These are phyloP conservation scores for Blastocystis sp. DNA, from an alignment of 352 stramenopile species.

Conservation along the genomic window DNA sequence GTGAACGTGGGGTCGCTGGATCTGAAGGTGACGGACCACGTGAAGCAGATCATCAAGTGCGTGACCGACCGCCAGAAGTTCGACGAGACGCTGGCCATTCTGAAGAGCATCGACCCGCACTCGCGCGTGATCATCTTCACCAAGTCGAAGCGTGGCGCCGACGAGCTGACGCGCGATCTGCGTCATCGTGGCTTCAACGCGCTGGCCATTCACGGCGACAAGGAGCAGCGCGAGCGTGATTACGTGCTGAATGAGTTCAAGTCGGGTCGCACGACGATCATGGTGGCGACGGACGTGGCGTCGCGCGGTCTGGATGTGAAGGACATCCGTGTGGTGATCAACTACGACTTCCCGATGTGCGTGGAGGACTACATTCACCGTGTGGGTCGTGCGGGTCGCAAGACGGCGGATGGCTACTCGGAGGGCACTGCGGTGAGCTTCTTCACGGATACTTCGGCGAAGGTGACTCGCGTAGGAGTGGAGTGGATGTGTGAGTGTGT, in stretches of 20 bases:
- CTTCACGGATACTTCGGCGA: conserved; percentile 88
- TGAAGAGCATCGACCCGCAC: conserved; percentile 86
- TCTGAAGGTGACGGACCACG: conserved; percentile 95
- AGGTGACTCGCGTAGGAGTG: conserved; percentile 78
- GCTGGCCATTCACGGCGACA: conserved; percentile 98
- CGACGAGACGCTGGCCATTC: conserved; percentile 80
- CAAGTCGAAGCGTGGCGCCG: conserved; percentile 96
- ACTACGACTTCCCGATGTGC: conserved; percentile 98
- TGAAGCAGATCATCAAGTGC: conserved; percentile 95
- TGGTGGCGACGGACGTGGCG: conserved; percentile 99
- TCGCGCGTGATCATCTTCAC: conserved; percentile 97
- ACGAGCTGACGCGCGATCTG: conserved; percentile 92
- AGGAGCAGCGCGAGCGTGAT: conserved; percentile 95
- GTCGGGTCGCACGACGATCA: conserved; percentile 88
- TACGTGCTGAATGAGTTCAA: conserved; percentile 96
- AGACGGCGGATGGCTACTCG: conserved; percentile 79
- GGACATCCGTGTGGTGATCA: conserved; percentile 97
- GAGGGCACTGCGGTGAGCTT: conserved; percentile 90
- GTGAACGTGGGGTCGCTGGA: conserved; percentile 91
- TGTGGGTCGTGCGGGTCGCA: conserved; percentile 96
- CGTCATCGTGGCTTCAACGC: conserved; percentile 90
- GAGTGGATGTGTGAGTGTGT: not conserved
- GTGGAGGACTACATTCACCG: conserved; percentile 98
- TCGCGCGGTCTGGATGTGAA: conserved; percentile 97
- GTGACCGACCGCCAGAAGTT: conserved; percentile 83